Evolutionary conservation across 2,329 filamentous ascomycete species (phyloP), one percentile per base, ranked within the genome.

Genomic region (Pyrenophora seminiperda): DNA sequence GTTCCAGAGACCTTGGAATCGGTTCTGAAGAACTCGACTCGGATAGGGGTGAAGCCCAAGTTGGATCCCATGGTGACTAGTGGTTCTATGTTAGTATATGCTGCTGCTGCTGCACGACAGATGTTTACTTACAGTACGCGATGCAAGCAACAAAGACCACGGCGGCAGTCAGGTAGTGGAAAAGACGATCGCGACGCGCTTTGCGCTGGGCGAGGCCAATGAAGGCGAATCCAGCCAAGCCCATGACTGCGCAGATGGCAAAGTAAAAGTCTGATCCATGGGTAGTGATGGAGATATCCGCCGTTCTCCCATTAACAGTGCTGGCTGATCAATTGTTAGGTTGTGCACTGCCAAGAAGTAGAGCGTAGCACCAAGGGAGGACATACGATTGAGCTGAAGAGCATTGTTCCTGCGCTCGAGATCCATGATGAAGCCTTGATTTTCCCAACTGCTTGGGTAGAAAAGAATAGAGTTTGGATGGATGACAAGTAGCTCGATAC

Each of bases 221-320:
- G 63, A 87, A 82, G 41, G 61, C 58, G 14, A 88, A 66, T 1
- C 81, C 83, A 0, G 79, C 68, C 2, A 79, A 51, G 2, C 75
- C 78, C 83, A 88, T 87, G 38, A 84, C 68, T 1, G 83, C 79
- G 54, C 77, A 82, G 13, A 87, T 79, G 6, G 85, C 74, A 72
- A 81, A 88, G 63, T 86, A 85, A 75, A 81, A 85, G 66, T 86
- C 77, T 1, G 83, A 86, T 11, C 83, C 85, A 62, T 72, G 81
- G 14, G 69, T 74, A 9, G 83, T 86, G 61, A 87, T 84, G 55
- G 75, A 75, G 32, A 87, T 80, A 62, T 86, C 76, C 13, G 79
- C 78, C 2, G 60, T 66, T 6, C 41, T 50, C 53, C 78, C 79
- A 53, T 78, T 79, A 50, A 77, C 76, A 11, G 74, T 75, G 51